phyloP scores from a whole-genome alignment of 257 asterid species.

The Forsythia viridissima region DNA sequence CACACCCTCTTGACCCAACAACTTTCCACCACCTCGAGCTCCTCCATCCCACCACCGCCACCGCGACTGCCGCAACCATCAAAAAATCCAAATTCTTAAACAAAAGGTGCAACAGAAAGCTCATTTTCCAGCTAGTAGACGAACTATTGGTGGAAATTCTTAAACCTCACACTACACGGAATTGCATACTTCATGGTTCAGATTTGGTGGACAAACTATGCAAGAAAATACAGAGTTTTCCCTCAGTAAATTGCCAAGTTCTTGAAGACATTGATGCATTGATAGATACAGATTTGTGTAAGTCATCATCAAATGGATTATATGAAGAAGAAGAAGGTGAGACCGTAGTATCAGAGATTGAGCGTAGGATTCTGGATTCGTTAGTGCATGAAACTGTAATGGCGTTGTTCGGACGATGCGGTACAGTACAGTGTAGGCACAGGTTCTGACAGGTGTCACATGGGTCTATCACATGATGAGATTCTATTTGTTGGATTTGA shows the following conservation, averaged over 20 bases:
- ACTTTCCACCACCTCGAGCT: slow-evolving; percentile 79
- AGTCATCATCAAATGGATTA: not conserved
- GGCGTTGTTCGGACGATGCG: slow-evolving; percentile 17
- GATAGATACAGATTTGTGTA: slow-evolving; percentile 46
- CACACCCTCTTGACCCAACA: slow-evolving; percentile 83
- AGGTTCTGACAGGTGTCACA: slow-evolving; percentile 50
- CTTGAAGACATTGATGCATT: slow-evolving; percentile 70
- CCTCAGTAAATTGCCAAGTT: slow-evolving; percentile 56
- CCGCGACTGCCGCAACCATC: slow-evolving; percentile 9
- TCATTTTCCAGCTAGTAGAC: slow-evolving; percentile 71
- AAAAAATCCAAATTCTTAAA: slow-evolving; percentile 9
- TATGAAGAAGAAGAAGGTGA: slow-evolving; percentile 50
- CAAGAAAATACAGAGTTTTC: slow-evolving; percentile 39
- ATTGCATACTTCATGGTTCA: not conserved
- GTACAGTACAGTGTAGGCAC: slow-evolving; percentile 31
- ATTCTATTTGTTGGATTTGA: slow-evolving; percentile 39
- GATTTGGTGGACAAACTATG: slow-evolving; percentile 40
- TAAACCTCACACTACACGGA: slow-evolving; percentile 23
- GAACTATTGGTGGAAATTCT: slow-evolving; percentile 58
- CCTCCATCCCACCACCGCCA: slow-evolving; percentile 38
- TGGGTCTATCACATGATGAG: slow-evolving; percentile 69
- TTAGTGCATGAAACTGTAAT: slow-evolving; percentile 61
- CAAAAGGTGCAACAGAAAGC: slow-evolving; percentile 59
- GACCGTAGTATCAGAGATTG: slow-evolving; percentile 52
- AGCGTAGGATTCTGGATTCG: slow-evolving; percentile 53